Evolutionary conservation across 345 rosid genomes (phyloP).

Genomic region (Aurinia saxatilis): DNA sequence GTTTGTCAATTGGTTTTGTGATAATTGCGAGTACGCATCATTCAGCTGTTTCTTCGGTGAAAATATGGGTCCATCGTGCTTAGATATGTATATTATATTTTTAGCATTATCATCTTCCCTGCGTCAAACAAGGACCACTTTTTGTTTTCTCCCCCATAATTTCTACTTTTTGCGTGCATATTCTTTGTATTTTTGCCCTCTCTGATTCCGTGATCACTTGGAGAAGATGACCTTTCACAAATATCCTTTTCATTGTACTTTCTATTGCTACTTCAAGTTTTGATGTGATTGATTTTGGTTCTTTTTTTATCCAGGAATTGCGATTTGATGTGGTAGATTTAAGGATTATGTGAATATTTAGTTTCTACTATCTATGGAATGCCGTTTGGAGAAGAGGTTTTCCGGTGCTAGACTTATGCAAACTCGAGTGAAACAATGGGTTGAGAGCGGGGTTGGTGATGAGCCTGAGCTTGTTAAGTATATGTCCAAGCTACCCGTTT

Average conservation of each 20-base stretch:
- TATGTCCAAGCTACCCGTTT: slow-evolving; percentile 84
- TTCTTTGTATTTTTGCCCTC: background rate
- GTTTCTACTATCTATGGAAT: slow-evolving; percentile 9
- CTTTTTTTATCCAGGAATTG: background rate
- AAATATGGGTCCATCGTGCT: slow-evolving; percentile 16
- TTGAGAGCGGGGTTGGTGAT: slow-evolving; percentile 9
- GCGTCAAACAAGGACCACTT: slow-evolving; percentile 18
- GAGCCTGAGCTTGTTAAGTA: slow-evolving; percentile 83
- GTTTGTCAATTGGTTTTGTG: slow-evolving; percentile 5
- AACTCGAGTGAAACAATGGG: background rate
- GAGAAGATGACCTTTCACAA: background rate
- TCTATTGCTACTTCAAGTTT: background rate
- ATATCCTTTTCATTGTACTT: background rate
- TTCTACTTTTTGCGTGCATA: background rate
- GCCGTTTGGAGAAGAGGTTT: background rate
- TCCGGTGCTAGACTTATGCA: slow-evolving; percentile 4
- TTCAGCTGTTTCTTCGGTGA: slow-evolving; percentile 23
- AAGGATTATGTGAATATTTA: slow-evolving; percentile 11
- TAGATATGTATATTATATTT: background rate
- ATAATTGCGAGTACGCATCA: slow-evolving; percentile 14
- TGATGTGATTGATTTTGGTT: slow-evolving; percentile 11
- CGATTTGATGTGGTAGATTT: background rate
- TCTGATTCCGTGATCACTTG: background rate
- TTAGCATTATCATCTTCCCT: slow-evolving; percentile 16
- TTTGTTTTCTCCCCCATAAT: background rate